Evolutionary conservation across 1,284 basidiomycete genomes (phyloP).

Genomic region (Cryptococcus sp.): DNA sequence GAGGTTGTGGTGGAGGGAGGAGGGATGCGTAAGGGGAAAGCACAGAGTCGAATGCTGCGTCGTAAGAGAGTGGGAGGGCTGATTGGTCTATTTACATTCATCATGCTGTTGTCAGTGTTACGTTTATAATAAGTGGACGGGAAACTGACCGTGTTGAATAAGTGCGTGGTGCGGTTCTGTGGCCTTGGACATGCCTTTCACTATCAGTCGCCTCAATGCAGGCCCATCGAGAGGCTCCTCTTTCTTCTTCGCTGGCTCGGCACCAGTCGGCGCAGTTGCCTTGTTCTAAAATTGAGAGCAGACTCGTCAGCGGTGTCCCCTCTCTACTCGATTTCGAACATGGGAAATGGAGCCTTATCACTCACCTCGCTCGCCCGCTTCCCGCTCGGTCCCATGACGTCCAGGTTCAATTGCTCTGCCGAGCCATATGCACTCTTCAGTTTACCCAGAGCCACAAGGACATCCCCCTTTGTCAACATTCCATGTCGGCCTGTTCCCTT

Average conservation of each 20-base stretch:
- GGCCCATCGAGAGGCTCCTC: conserved; percentile 65
- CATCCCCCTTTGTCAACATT: conserved; percentile 89
- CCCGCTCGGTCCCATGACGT: conserved; percentile 44
- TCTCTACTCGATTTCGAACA: background rate
- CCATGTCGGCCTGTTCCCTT: conserved; percentile 76
- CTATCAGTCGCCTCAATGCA: conserved; percentile 69
- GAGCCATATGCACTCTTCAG: conserved; percentile 65
- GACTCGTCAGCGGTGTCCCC: conserved; percentile 3
- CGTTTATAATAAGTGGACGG: too few relatives aligned
- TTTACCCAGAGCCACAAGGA: conserved; percentile 75
- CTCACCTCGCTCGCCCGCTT: conserved; percentile 39
- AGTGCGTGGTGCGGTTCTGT: conserved; percentile 60
- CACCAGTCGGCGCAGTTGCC: conserved; percentile 16
- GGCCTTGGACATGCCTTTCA: conserved; percentile 65
- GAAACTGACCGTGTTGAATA: conserved; percentile 54
- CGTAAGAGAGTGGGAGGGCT: conserved; percentile 31
- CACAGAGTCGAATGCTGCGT: conserved; percentile 49
- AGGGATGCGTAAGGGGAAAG: conserved; percentile 48
- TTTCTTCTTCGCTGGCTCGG: conserved; percentile 26
- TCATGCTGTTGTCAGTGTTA: background rate
- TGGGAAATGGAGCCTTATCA: background rate
- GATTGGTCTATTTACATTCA: conserved; percentile 20
- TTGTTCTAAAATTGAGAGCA: conserved; percentile 14
- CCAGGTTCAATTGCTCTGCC: conserved; percentile 66
- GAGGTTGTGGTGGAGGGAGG: conserved; percentile 35